A percentile compares a stretch with the other conserved stretches of the same genome.
Conservation (phyloP, 495 filamentous ascomycete genomes). For the Geoglossum glabrum region DNA sequence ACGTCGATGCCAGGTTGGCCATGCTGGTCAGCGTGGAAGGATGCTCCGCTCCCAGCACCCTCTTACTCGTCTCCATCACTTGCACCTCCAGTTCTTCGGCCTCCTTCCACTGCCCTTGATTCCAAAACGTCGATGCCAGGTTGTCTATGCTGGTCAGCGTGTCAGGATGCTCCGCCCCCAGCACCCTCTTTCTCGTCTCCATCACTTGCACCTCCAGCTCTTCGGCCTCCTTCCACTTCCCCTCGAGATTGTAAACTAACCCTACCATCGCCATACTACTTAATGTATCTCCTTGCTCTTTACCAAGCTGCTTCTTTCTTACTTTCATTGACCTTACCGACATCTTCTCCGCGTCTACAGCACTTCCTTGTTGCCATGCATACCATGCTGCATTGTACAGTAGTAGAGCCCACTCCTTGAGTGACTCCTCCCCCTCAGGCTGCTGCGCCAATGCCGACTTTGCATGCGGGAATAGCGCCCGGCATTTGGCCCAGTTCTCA, state of each 20-base stretch:
- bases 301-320: slow-evolving; percentile 10
- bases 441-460: not conserved
- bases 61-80: too few relatives aligned
- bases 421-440: slow-evolving; percentile 7
- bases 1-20: too few relatives aligned
- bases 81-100: too few relatives aligned
- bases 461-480: slow-evolving; percentile 13
- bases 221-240: not conserved
- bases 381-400: slow-evolving; percentile 17
- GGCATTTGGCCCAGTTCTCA: slow-evolving; percentile 16
- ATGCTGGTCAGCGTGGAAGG: too few relatives aligned
- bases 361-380: slow-evolving; percentile 10
- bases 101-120: too few relatives aligned
- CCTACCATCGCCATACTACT: not conserved
- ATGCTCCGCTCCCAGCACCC: too few relatives aligned
- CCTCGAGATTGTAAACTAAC: not conserved
- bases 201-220: not conserved
- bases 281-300: slow-evolving; percentile 6
- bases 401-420: slow-evolving; percentile 14
- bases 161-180: not conserved
- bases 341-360: slow-evolving; percentile 8
- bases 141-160: not conserved
- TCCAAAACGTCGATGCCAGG: not conserved
- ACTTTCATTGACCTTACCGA: slow-evolving; percentile 7
- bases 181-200: not conserved